Base-by-base conservation (phyloP, 106 monocot genomes). In the Vanilla planifolia region DNA sequence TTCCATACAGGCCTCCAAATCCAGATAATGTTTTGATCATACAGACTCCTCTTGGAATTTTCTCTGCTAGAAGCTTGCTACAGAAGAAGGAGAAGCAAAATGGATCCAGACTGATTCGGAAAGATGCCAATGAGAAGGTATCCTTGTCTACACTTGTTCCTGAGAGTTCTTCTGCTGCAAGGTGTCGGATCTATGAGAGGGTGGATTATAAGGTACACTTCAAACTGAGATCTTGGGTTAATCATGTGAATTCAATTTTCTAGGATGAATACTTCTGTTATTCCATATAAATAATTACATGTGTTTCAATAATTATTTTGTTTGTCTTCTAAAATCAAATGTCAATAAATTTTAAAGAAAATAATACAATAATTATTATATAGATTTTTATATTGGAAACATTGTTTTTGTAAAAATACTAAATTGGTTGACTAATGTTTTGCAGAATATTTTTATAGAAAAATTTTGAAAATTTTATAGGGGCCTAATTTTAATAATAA, bases 21-120 rank as follows among this genome's bases (percentile, higher is more conserved):
- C 77, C 81, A 53, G 82, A 98, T 70, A 88, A 71, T 66, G 98
- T 85, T 34, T 65, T 98, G 26, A 79, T 88, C 32, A 71, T 98
- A 37, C 67, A 80, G 28, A 88, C 85, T 8, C 81, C 87, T 51
- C 10, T 16, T 17, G 84, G 77, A 24, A 78, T 92, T 42, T 61
- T 88, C 53, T 85, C 92, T 43, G 75, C 88, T 24, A 88, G 74
- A 68, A 74, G 24, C 60, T 76, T 82, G 61, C 79, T 69, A 19
- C 76, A 71, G 60, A 79, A 80, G 42, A 80, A 76, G 50, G 85
- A 74, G 17, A 77, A 84, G 26, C 67, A 35, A 50, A 71, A 44
- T 28, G 70, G 67, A 43, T 67, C 82, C 16, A 84, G 88, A 37
- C 60, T 92, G 34, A 70, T 85, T 21, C 67, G 66, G 45, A 86